phyloP scores from a whole-genome alignment of 2,329 filamentous ascomycete genomes.

The Diaporthe ampelina region DNA sequence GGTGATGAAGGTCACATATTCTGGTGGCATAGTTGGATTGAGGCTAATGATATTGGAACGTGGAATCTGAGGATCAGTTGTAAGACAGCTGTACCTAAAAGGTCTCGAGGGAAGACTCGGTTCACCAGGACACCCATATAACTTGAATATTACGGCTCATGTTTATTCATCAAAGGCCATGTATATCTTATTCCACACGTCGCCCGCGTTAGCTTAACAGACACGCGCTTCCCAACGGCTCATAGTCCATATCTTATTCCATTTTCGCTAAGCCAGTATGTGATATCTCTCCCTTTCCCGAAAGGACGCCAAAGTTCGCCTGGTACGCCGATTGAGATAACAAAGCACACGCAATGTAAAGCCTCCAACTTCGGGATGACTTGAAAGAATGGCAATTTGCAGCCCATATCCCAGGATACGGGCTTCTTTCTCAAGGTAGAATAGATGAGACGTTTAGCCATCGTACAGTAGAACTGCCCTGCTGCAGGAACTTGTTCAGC shows the following conservation, averaged over 20 bases:
- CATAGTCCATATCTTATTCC: too few relatives aligned
- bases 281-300: conserved; percentile 24
- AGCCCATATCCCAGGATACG: not conserved
- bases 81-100: not conserved
- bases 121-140: not conserved
- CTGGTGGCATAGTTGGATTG: not conserved
- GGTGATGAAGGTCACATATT: not conserved
- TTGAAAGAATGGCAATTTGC: not conserved
- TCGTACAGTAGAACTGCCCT: conserved; percentile 12
- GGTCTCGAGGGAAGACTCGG: not conserved
- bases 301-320: conserved; percentile 14
- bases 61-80: not conserved
- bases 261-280: conserved; percentile 17
- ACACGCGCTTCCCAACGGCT: too few relatives aligned
- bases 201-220: too few relatives aligned
- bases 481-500: not conserved
- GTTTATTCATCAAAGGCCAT: not conserved
- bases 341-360: not conserved
- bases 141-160: not conserved
- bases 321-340: not conserved
- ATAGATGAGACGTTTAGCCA: not conserved
- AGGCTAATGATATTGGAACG: not conserved
- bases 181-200: too few relatives aligned
- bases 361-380: not conserved
- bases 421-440: not conserved